Evolutionary conservation across 345 rosid species (phyloP), one percentile per base, ranked within the genome.

Genomic region (Eucalyptus decipiens): DNA sequence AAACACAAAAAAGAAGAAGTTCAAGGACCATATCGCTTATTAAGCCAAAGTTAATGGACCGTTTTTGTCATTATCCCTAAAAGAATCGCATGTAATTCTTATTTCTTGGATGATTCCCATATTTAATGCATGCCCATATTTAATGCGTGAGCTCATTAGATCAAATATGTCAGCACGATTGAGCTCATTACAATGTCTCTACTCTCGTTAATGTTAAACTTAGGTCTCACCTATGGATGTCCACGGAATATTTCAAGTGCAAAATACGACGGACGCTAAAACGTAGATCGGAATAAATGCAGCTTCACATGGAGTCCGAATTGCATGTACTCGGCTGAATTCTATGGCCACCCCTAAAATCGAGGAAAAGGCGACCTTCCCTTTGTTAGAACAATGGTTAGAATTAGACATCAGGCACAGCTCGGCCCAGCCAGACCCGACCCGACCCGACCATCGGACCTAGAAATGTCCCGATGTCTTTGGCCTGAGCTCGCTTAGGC

Each of bases 21-120:
- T 56, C 2, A 56, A 24, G 62, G 14, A 23, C 5, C 62, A 56
- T 13, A 24, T 56, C 30, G 0, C 30, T 23, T 26, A 56, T 24
- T 56, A 6, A 23, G 62, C 6, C 62, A 56, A 56, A 56, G 30
- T 24, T 56, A 23, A 56, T 24, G 62, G 30, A 56, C 30, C 6
- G 3, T 5, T 56, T 56, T 56, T 24, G 30, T 56, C 62, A 0
- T 56, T 10, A 23, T 56, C 30, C 6, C 62, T 10, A 24, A 28
- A 62, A 62, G n/a, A 0, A 62, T 0, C 8, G 4, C 18, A 3
- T 30, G 34, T 28, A 12, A 60, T 60, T 60, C 32, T 60, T 28
- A 60, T 28, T 56, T 24, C 30, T 56, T 0, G 0, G 6, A 28
- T 1, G 30, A 6, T 1, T 58, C 18, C 51, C 51, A 49, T 49